Evolutionary conservation across 1,284 basidiomycete genomes (phyloP).

Genomic region (Moniliophthora roreri): DNA sequence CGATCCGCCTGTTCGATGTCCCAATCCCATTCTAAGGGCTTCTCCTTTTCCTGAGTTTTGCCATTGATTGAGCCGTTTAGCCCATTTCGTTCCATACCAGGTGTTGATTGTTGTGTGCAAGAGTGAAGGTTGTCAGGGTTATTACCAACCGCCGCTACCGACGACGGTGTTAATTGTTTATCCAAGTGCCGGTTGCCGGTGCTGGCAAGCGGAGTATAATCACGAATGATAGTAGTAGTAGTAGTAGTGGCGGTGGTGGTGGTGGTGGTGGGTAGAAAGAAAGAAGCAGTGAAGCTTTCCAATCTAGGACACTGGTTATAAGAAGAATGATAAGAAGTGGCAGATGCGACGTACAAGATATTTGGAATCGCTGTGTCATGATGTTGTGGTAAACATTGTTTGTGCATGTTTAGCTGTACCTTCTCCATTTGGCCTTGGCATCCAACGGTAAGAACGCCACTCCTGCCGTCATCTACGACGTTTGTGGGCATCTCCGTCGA

Average conservation of each 20-base stretch:
- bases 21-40: constrained; percentile 62
- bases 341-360: constrained; percentile 8
- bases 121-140: neutral
- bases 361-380: constrained; percentile 3
- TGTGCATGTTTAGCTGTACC: constrained; percentile 2
- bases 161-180: neutral
- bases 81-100: constrained; percentile 14
- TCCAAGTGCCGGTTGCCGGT: neutral
- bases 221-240: too few relatives aligned
- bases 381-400: neutral
- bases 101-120: neutral
- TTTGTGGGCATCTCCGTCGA: neutral
- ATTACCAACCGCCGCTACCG: neutral
- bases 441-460: neutral
- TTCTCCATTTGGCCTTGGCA: constrained; percentile 3
- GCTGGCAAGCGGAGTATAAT: too few relatives aligned
- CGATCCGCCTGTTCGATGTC: constrained; percentile 65
- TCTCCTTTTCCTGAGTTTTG: neutral
- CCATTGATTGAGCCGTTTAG: neutral
- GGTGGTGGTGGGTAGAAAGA: neutral
- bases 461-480: neutral
- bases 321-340: neutral
- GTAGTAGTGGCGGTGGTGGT: neutral
- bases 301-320: neutral
- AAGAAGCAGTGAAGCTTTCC: constrained; percentile 1